Conservation (phyloP, 495 filamentous ascomycete species). For the Penicillium verhagenii region DNA sequence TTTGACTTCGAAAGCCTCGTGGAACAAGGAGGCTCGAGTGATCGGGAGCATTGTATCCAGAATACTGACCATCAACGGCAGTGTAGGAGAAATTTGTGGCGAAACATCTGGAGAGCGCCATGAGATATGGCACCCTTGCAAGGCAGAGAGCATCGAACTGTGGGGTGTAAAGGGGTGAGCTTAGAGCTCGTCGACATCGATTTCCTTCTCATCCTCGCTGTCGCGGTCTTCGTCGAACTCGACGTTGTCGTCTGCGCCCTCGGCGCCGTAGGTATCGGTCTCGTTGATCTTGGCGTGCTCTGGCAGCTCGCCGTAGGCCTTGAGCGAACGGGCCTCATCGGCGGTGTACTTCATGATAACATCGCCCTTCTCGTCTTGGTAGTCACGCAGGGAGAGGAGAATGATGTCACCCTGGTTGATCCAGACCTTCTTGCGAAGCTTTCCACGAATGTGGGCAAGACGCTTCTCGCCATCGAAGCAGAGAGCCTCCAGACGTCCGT, state of each 20-base stretch:
- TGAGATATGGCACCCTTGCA: conserved; percentile 35
- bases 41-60: conserved; percentile 19
- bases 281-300: conserved; percentile 99
- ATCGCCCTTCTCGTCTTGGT: conserved; percentile 98
- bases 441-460: conserved; percentile 64
- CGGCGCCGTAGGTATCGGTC: conserved; percentile 84
- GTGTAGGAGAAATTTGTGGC: conserved; percentile 22
- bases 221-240: conserved; percentile 61
- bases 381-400: conserved; percentile 92
- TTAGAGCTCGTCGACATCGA: conserved; percentile 62
- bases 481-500: conserved; percentile 92
- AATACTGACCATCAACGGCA: conserved; percentile 20
- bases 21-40: conserved; percentile 5
- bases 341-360: conserved; percentile 98
- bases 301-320: conserved; percentile 95
- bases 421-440: conserved; percentile 97
- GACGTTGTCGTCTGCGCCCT: conserved; percentile 59
- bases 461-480: conserved; percentile 89
- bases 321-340: conserved; percentile 92
- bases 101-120: conserved; percentile 27
- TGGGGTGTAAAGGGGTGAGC: conserved; percentile 22
- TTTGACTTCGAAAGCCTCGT: conserved; percentile 9
- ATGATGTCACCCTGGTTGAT: conserved; percentile 99
- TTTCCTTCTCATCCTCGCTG: conserved; percentile 57
- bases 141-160: conserved; percentile 35